A percentile compares a stretch with the other conserved stretches of the same genome.
Evolutionary conservation across 2,329 filamentous ascomycete species (phyloP).

Genomic region (Apiospora sp.): DNA sequence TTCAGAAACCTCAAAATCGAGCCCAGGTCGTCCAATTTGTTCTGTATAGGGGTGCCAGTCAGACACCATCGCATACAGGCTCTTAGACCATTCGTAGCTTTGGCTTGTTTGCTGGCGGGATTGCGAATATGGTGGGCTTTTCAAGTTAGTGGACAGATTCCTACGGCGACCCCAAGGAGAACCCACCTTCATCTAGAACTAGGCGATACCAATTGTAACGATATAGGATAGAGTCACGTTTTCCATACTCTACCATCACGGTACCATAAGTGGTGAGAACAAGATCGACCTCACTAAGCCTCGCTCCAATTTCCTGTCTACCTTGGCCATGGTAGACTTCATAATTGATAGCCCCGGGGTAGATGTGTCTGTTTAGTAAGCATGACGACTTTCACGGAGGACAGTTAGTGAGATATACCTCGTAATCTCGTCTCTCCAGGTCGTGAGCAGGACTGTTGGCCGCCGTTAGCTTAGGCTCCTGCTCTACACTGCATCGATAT

Average conservation of each 20-base stretch:
- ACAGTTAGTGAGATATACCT: background rate
- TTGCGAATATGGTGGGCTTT: constrained; percentile 12
- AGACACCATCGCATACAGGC: background rate
- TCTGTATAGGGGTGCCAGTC: constrained; percentile 9
- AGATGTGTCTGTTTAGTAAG: background rate
- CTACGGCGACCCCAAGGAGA: background rate
- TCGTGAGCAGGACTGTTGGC: constrained; percentile 18
- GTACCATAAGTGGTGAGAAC: constrained; percentile 24
- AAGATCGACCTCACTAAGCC: background rate
- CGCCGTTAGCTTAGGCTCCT: background rate
- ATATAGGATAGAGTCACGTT: background rate
- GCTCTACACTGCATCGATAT: background rate
- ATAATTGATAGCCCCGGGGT: constrained; percentile 16
- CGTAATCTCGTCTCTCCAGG: constrained; percentile 20
- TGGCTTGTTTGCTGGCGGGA: background rate
- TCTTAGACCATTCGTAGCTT: background rate
- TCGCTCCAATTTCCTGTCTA: background rate
- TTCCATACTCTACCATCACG: background rate
- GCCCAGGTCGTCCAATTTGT: background rate
- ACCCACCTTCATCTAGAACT: constrained; percentile 23
- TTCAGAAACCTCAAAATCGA: background rate
- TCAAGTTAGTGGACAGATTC: background rate
- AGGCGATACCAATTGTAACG: constrained; percentile 9
- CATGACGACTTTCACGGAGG: background rate
- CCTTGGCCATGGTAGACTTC: constrained; percentile 19